These are phyloP conservation scores for Pseudozyma pruni DNA, from an alignment of 1,284 basidiomycete genomes.

Conservation along the genomic window DNA sequence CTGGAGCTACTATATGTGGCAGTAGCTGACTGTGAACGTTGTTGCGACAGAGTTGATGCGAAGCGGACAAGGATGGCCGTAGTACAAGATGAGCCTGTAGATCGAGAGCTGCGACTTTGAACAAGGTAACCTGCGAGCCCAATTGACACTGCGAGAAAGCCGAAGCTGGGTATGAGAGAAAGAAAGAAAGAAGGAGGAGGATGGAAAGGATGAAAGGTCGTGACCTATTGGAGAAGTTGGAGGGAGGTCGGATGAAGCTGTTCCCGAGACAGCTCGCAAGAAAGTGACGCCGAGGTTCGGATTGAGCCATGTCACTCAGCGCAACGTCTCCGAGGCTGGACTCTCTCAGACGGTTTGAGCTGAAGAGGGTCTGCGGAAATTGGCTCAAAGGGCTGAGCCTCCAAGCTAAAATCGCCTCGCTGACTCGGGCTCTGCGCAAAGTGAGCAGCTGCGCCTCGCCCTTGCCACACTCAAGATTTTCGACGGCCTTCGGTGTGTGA, in stretches of 20 bases:
- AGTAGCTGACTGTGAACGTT: no score
- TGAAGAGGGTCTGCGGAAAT: not conserved
- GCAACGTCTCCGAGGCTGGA: not conserved
- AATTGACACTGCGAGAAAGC: not conserved
- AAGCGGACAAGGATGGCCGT: slow-evolving; percentile 9
- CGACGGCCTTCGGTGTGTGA: slow-evolving; percentile 19
- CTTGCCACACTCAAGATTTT: slow-evolving; percentile 22
- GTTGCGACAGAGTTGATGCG: not conserved
- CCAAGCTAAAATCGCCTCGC: not conserved
- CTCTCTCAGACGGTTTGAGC: no score
- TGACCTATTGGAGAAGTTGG: not conserved
- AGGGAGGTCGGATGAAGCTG: not conserved
- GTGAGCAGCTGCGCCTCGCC: slow-evolving; percentile 1
- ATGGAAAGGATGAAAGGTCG: not conserved
- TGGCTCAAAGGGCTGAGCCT: not conserved
- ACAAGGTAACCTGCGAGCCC: slow-evolving; percentile 15
- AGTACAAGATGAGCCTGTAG: slow-evolving; percentile 9
- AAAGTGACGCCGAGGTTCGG: slow-evolving; percentile 1
- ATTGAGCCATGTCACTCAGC: slow-evolving; percentile 1
- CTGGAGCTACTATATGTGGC: no score
- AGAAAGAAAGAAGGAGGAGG: not conserved
- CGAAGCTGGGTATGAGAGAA: not conserved
- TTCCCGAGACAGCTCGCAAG: no score
- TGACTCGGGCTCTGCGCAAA: slow-evolving; percentile 9
- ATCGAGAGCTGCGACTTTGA: slow-evolving; percentile 6